These are phyloP conservation scores for Raddia distichophylla DNA, from an alignment of 176 grass and related monocot genomes.

Conservation along the genomic window DNA sequence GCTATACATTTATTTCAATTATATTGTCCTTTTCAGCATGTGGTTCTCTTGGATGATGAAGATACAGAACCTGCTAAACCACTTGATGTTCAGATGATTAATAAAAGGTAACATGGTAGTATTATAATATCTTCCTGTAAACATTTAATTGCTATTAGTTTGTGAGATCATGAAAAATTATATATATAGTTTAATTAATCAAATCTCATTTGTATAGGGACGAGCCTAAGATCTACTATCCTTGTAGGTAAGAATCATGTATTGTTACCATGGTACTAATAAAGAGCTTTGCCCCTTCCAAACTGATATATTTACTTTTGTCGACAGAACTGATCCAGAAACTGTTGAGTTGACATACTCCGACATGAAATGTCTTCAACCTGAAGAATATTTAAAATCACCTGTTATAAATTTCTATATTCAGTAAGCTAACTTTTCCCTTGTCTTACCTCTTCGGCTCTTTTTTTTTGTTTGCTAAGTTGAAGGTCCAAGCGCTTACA, in stretches of 20 bases:
- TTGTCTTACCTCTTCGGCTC: neutral
- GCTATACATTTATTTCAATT: conserved; percentile 3
- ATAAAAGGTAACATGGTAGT: conserved; percentile 45
- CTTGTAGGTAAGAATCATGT: conserved; percentile 47
- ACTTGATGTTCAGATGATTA: conserved; percentile 30
- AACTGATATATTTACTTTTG: conserved; percentile 41
- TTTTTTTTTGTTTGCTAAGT: conserved; percentile 25
- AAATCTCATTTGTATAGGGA: conserved; percentile 43
- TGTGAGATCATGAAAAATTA: conserved; percentile 18
- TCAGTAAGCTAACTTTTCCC: conserved; percentile 46
- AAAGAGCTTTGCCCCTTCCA: neutral
- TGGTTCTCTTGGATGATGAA: conserved; percentile 65
- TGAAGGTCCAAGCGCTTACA: conserved; percentile 11
- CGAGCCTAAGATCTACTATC: conserved; percentile 49
- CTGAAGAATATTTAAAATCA: conserved; percentile 54
- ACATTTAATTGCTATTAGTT: conserved; percentile 23
- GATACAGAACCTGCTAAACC: conserved; percentile 39
- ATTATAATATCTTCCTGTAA: neutral
- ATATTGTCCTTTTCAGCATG: conserved; percentile 35
- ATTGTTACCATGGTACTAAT: conserved; percentile 18
- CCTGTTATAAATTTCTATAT: conserved; percentile 65
- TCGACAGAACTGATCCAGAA: conserved; percentile 46
- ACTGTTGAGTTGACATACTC: conserved; percentile 42
- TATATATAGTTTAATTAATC: conserved; percentile 39
- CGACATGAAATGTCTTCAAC: conserved; percentile 59